These are phyloP conservation scores for Russula sp. DNA, from an alignment of 768 basidiomycete genomes.

Conservation along the genomic window DNA sequence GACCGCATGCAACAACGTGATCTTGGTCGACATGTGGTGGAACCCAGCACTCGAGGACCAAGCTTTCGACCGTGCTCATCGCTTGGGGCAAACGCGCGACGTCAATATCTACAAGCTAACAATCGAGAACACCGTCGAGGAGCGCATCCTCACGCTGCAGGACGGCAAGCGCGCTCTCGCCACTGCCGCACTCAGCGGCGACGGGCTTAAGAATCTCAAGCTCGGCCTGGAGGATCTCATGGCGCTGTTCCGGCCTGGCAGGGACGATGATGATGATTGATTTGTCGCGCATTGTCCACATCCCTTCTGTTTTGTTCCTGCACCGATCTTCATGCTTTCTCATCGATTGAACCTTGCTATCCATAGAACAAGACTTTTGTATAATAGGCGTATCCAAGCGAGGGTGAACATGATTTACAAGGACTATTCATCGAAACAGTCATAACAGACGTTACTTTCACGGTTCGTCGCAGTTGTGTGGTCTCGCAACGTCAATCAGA, in stretches of 20 bases:
- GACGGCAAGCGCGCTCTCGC: slow-evolving; percentile 85
- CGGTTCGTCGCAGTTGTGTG: not conserved
- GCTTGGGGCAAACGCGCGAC: slow-evolving; percentile 79
- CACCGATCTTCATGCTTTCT: not conserved
- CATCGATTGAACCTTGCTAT: not conserved
- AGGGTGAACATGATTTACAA: not conserved
- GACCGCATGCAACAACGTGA: slow-evolving; percentile 90
- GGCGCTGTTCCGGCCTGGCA: slow-evolving; percentile 62
- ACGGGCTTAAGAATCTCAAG: slow-evolving; percentile 79
- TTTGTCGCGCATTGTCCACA: not conserved
- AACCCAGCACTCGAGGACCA: slow-evolving; percentile 90
- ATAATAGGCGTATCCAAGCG: not conserved
- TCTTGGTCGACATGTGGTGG: slow-evolving; percentile 95
- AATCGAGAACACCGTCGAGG: slow-evolving; percentile 81
- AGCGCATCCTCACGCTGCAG: slow-evolving; percentile 87
- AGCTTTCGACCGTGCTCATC: slow-evolving; percentile 89
- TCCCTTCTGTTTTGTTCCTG: not conserved
- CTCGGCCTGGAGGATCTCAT: slow-evolving; percentile 84
- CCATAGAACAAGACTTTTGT: not conserved
- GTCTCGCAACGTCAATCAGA: slow-evolving; percentile 2
- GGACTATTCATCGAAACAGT: too few species aligned
- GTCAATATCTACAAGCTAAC: slow-evolving; percentile 90
- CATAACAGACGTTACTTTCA: too few species aligned
- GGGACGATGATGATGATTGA: slow-evolving; percentile 38
- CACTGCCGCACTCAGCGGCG: slow-evolving; percentile 78